Evolutionary conservation across 2,329 filamentous ascomycete genomes (phyloP), one percentile per base, ranked within the genome.

Genomic region (Colletotrichum cereale): DNA sequence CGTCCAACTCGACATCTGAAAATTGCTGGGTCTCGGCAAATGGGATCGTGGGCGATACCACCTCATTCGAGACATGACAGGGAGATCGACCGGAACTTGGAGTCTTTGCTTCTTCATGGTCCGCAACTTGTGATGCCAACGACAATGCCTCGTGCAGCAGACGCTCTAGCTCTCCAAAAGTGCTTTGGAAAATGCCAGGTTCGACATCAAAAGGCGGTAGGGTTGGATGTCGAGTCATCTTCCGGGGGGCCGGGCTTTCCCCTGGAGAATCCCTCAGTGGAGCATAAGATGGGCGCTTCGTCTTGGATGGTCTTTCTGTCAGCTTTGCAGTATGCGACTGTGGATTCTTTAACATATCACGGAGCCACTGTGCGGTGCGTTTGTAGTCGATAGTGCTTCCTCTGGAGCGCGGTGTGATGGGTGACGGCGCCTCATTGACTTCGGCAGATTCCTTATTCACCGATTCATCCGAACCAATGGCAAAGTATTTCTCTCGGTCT

Each of bases 91-190:
- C 12, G 10, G 21, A 38, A 16, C 48, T 24, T 16, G 31, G n/a
- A 36, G 65, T 12, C 12, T 36, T 52, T 36, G 62, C 67, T 44
- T 79, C 77, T 21, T 81, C 78, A 14, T 73, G 76, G 40, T 82
- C 80, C 5, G 82, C 78, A 14, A 79, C 82, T 62, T 84, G 80
- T 24, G 82, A 79, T 14, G 84, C 85, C 52, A 87, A 76, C 2
- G 80, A 76, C 11, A 87, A 74, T 14, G 85, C 84, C 75, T 88
- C 85, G 40, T 79, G 82, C 7, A 88, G 75, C 24, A 88, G 80
- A 31, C 81, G 78, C 70, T 88, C 85, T 34, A 87, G 77, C 68
- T 86, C 82, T 44, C 77, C 78, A 44, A 85, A 78, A 3, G 82
- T 80, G 7, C 75, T 78, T 53, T 79, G 80, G 72, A 85, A 83